Base-by-base conservation (phyloP, 2,329 filamentous ascomycete genomes). In the Coleophoma cylindrospora region DNA sequence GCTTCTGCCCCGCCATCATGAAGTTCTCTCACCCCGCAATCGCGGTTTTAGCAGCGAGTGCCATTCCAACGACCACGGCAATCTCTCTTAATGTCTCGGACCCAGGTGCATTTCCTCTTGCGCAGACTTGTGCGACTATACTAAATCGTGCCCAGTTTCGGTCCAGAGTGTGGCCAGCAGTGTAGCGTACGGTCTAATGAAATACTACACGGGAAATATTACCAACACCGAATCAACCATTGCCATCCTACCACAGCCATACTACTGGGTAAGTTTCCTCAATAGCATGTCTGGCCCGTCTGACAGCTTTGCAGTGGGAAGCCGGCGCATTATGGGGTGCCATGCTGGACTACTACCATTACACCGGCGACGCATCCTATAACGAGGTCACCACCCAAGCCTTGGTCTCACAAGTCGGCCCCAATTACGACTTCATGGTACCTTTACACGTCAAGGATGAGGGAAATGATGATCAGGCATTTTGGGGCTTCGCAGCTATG, bases 391-490 rank as follows among this genome's bases (percentile, higher is more conserved):
- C 84, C 45, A 74, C 77, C 34, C 71, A 84, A 53, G 83, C 79
- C 9, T 68, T 89, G 2, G 64, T 80, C 6, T 79, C 74, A 22
- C 83, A 83, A 79, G 63, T 76, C 70, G 83, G 83, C 1, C 74
- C 77, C 0, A 65, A 76, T 9, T 71, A 75, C 51, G 74, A 88
- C 66, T 86, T 77, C 60, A 81, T 87, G 74, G 72, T 77, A 4
- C 72, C 75, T 0, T 66, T 68, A 49, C 79, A 84, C 55, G 67
- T 68, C 12, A 72, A 73, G n/a, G 77, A 81, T 53, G 79, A 86
- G 64, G 85, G 86, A 48, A 90, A 89, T 57, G 86, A 89, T 57
- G 86, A 90, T 61, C 83, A 89, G 62, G 82, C 81, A 33, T 89
- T 89, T 64, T 90, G 86, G 86, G 81, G 76, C 11, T 81, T 88